A percentile compares a stretch with the other conserved stretches of the same genome.
phyloP scores from a whole-genome alignment of 257 asterid genomes.

The Coffea canephora region DNA sequence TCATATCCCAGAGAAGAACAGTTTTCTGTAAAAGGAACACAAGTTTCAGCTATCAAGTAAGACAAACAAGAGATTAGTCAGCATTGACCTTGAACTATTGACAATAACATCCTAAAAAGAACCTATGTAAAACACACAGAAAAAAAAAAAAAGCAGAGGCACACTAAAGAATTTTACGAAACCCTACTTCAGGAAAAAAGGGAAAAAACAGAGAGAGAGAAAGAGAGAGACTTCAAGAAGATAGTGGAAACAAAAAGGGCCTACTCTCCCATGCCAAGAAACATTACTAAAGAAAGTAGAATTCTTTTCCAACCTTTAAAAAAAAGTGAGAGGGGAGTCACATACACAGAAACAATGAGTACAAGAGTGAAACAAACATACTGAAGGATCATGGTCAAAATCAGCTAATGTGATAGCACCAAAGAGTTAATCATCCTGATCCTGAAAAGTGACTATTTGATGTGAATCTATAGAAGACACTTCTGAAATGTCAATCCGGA shows the following conservation, averaged over 20 bases:
- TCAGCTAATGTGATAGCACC: no score
- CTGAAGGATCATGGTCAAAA: neutral
- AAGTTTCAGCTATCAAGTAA: slow-evolving; percentile 7
- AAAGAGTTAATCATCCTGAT: neutral
- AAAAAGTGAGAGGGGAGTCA: neutral
- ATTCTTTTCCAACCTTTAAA: neutral
- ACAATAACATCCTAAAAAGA: neutral
- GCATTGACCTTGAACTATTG: neutral
- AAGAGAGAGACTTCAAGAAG: neutral
- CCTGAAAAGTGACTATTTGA: neutral
- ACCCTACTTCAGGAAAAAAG: neutral
- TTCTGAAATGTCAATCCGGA: neutral
- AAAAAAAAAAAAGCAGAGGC: neutral
- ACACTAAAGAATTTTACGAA: neutral
- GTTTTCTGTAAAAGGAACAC: slow-evolving; percentile 47
- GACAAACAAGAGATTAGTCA: neutral
- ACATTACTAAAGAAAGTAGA: neutral
- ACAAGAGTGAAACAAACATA: no score
- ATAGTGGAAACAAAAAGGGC: no score
- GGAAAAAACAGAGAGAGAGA: neutral
- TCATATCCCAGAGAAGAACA: slow-evolving; percentile 29
- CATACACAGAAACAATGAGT: neutral
- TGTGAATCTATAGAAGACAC: no score
- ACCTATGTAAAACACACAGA: neutral
- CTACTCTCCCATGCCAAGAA: neutral